A percentile compares a stretch with the other conserved stretches of the same genome.
phyloP scores from a whole-genome alignment of 1,139 yeast genomes.

The Suhomyces maxii region DNA sequence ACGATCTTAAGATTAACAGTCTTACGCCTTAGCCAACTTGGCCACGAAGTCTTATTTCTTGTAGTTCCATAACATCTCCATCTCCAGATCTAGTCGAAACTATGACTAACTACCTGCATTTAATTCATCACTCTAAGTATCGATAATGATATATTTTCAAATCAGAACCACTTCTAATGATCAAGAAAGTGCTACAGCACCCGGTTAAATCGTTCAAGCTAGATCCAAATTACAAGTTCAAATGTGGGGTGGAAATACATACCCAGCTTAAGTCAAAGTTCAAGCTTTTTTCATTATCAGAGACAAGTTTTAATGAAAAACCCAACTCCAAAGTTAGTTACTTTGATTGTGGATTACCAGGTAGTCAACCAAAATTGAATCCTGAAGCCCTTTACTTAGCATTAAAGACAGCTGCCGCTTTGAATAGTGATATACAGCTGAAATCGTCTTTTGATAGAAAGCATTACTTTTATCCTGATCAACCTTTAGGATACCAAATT shows the following conservation, averaged over 20 bases:
- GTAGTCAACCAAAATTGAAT: slow-evolving; percentile 85
- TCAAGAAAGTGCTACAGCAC: neutral
- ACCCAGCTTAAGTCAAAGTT: slow-evolving; percentile 75
- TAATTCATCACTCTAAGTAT: neutral
- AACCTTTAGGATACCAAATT: slow-evolving; percentile 93
- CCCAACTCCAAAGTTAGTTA: slow-evolving; percentile 76
- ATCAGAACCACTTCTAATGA: neutral
- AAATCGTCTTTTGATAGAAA: slow-evolving; percentile 81
- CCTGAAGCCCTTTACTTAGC: slow-evolving; percentile 74
- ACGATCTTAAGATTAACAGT: slow-evolving; percentile 52
- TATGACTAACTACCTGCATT: neutral
- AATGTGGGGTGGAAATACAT: slow-evolving; percentile 91
- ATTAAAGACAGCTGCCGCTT: slow-evolving; percentile 68
- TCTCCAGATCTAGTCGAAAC: neutral
- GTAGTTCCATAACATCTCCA: neutral
- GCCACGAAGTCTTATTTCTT: slow-evolving; percentile 20
- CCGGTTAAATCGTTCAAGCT: slow-evolving; percentile 9
- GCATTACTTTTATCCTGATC: slow-evolving; percentile 95
- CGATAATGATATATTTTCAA: neutral
- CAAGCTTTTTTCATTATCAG: slow-evolving; percentile 73
- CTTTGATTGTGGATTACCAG: slow-evolving; percentile 88
- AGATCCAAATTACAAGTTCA: slow-evolving; percentile 41
- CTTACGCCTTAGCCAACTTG: slow-evolving; percentile 54
- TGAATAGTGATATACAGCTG: slow-evolving; percentile 58
- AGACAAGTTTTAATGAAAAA: slow-evolving; percentile 45